Percentiles rank a stretch among this genome's conserved stretches.
Conservation (phyloP, 2,329 filamentous ascomycete species). For the Exophiala dermatitidis region DNA sequence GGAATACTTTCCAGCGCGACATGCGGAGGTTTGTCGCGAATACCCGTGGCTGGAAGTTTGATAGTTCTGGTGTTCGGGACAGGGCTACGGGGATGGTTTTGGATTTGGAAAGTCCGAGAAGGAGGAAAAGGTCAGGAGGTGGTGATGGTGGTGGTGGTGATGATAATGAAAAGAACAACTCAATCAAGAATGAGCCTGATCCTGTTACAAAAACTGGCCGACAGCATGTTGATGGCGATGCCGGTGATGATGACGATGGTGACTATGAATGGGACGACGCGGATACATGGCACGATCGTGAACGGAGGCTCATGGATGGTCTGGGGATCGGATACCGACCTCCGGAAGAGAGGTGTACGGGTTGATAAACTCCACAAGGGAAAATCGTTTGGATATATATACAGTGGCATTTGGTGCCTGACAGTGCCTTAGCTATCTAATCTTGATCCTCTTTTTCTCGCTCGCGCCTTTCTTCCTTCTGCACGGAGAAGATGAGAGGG, state of each 20-base stretch:
- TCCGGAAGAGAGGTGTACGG: slow-evolving; percentile 62
- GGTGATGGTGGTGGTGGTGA: no score
- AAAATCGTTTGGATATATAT: background rate
- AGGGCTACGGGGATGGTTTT: slow-evolving; percentile 57
- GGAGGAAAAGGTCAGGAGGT: slow-evolving; percentile 16
- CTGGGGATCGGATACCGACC: slow-evolving; percentile 61
- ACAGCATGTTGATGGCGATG: no score
- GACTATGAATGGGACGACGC: slow-evolving; percentile 47
- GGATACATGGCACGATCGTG: slow-evolving; percentile 59
- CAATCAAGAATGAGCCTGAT: no score
- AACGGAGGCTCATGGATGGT: slow-evolving; percentile 71
- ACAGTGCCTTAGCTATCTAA: no score
- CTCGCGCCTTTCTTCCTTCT: no score
- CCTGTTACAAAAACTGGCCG: no score
- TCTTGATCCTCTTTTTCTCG: no score
- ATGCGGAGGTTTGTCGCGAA: slow-evolving; percentile 71
- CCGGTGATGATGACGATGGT: slow-evolving; percentile 77
- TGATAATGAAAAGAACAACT: background rate
- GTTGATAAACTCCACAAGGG: slow-evolving; percentile 34
- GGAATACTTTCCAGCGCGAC: slow-evolving; percentile 84
- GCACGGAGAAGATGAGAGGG: no score
- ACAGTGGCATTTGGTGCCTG: no score
- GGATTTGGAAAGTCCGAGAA: slow-evolving; percentile 53
- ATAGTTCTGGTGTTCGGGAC: slow-evolving; percentile 76
- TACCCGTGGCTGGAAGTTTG: slow-evolving; percentile 71